phyloP scores from a whole-genome alignment of 1,284 basidiomycete species.

The Exobasidium rhododendri region DNA sequence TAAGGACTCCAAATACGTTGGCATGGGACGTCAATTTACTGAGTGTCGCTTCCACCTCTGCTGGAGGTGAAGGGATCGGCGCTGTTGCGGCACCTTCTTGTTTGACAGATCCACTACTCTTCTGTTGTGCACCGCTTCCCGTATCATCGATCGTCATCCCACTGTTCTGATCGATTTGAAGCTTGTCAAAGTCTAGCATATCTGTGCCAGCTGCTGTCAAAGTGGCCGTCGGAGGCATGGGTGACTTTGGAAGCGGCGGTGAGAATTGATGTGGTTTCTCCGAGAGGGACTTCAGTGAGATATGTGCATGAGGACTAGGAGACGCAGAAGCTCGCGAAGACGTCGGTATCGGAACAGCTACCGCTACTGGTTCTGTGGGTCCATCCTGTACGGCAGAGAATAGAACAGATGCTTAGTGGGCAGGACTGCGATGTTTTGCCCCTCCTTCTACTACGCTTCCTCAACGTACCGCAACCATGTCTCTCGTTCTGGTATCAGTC shows the following conservation, averaged over 20 bases:
- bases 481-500: too few relatives aligned
- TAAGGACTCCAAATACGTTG: slow-evolving; percentile 38
- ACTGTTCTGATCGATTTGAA: background rate
- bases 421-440: too few relatives aligned
- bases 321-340: background rate
- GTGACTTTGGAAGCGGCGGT: slow-evolving; percentile 23
- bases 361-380: background rate
- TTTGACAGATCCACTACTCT: background rate
- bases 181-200: background rate
- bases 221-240: slow-evolving; percentile 13
- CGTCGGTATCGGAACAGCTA: slow-evolving; percentile 2
- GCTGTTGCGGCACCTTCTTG: background rate
- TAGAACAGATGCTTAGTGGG: too few relatives aligned
- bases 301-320: slow-evolving; percentile 4
- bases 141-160: background rate
- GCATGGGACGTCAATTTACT: slow-evolving; percentile 36
- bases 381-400: background rate
- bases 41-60: slow-evolving; percentile 47
- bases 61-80: slow-evolving; percentile 28
- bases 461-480: too few relatives aligned
- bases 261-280: slow-evolving; percentile 23
- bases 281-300: slow-evolving; percentile 10
- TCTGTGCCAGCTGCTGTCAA: background rate
- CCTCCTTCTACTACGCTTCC: too few relatives aligned
- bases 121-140: background rate